Evolutionary conservation across 768 basidiomycete genomes (phyloP).

Genomic region (Amanita subjunquillea): DNA sequence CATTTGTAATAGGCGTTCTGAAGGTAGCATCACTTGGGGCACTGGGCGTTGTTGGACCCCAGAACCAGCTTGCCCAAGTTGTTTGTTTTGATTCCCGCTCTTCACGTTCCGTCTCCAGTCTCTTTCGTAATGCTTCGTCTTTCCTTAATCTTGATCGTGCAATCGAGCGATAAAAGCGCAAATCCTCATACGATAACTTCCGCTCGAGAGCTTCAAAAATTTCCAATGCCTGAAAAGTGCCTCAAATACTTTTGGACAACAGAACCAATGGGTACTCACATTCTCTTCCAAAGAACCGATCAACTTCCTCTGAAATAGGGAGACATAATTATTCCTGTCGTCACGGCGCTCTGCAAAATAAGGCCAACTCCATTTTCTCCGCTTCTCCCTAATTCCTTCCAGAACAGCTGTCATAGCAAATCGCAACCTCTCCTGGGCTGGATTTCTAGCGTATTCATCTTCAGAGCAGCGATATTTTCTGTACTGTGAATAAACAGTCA

Average conservation of each 20-base stretch:
- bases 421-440: slow-evolving; percentile 55
- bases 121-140: slow-evolving; percentile 62
- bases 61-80: slow-evolving; percentile 71
- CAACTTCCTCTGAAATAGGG: slow-evolving; percentile 71
- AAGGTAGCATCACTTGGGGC: slow-evolving; percentile 46
- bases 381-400: slow-evolving; percentile 73
- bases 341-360: slow-evolving; percentile 85
- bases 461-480: slow-evolving; percentile 66
- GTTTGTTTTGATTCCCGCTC: slow-evolving; percentile 34
- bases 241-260: not conserved
- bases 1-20: slow-evolving; percentile 69
- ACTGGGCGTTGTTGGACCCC: slow-evolving; percentile 45
- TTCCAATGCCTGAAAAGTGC: slow-evolving; percentile 33
- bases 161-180: slow-evolving; percentile 95
- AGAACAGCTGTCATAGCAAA: slow-evolving; percentile 79
- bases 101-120: slow-evolving; percentile 58
- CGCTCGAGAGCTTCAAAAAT: slow-evolving; percentile 59
- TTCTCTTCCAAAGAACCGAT: slow-evolving; percentile 38
- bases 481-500: slow-evolving; percentile 40
- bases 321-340: slow-evolving; percentile 77
- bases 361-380: slow-evolving; percentile 83
- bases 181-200: slow-evolving; percentile 87
- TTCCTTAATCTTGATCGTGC: slow-evolving; percentile 82
- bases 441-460: slow-evolving; percentile 47
- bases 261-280: slow-evolving; percentile 31